Conservation (phyloP, 257 asterid genomes). For the Cynanchum wilfordii region DNA sequence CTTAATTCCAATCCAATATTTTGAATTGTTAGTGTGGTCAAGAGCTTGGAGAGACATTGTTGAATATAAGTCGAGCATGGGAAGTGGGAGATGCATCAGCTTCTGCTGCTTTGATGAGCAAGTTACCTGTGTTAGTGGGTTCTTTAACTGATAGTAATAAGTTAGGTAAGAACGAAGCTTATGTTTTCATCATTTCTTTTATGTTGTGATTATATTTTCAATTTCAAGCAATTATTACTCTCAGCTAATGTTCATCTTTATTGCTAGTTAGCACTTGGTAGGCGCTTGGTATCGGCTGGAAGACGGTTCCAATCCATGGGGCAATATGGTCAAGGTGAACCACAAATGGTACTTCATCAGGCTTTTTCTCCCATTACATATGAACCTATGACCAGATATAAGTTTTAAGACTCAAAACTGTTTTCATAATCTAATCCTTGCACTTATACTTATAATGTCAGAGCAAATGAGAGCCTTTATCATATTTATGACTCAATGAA, state of each 20-base stretch:
- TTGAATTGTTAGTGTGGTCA: constrained; percentile 66
- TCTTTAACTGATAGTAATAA: constrained; percentile 45
- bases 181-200: constrained; percentile 1
- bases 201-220: neutral
- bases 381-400: neutral
- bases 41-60: constrained; percentile 61
- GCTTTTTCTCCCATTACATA: constrained; percentile 3
- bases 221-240: neutral
- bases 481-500: neutral
- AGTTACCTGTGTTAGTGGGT: constrained; percentile 50
- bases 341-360: constrained; percentile 48
- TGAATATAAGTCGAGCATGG: constrained; percentile 85
- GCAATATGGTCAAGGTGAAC: constrained; percentile 85
- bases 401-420: neutral
- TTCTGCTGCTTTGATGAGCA: constrained; percentile 52
- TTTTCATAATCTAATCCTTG: neutral
- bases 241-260: constrained; percentile 31
- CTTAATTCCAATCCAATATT: constrained; percentile 10
- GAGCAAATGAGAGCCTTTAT: neutral
- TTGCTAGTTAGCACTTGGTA: constrained; percentile 79
- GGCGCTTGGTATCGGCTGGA: constrained; percentile 78
- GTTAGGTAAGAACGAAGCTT: constrained; percentile 54
- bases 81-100: constrained; percentile 68
- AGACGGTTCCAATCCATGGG: constrained; percentile 97
- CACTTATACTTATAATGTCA: neutral